These are phyloP conservation scores for Prunus fruticosa DNA, from an alignment of 306 rosid genomes.

Conservation along the genomic window DNA sequence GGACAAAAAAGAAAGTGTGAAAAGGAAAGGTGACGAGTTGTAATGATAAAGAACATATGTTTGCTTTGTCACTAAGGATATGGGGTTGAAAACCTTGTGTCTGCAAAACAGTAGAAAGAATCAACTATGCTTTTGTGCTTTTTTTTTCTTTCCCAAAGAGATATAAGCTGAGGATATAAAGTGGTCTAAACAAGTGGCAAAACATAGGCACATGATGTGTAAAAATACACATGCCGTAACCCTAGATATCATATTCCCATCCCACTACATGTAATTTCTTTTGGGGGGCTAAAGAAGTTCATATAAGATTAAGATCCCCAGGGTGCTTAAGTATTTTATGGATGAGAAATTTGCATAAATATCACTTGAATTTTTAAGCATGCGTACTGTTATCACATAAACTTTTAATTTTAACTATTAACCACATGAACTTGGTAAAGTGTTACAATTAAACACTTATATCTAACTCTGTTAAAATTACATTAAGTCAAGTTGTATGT, in stretches of 20 bases:
- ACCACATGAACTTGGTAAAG: too few relatives aligned
- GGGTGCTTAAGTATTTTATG: neutral
- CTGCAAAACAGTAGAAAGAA: conserved; percentile 20
- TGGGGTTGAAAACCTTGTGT: conserved; percentile 22
- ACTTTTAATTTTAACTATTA: too few relatives aligned
- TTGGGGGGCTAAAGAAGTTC: neutral
- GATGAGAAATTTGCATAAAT: neutral
- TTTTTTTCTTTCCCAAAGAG: conserved; percentile 33
- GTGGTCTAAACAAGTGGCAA: conserved; percentile 27
- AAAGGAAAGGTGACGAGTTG: conserved; percentile 34
- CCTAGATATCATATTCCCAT: neutral
- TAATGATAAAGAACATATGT: conserved; percentile 40
- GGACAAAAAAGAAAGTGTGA: conserved; percentile 5
- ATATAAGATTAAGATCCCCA: neutral
- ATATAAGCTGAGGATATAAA: conserved; percentile 32
- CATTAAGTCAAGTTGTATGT: too few relatives aligned
- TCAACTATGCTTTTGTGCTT: conserved; percentile 33
- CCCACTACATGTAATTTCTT: conserved; percentile 7
- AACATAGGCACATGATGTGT: conserved; percentile 25
- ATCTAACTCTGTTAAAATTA: too few relatives aligned
- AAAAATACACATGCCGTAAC: conserved; percentile 9
- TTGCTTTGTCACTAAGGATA: conserved; percentile 67
- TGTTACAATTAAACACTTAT: too few relatives aligned
- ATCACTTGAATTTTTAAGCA: too few relatives aligned
- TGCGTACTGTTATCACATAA: too few relatives aligned